These are phyloP conservation scores for Pleurotus platypus DNA, from an alignment of 768 basidiomycete genomes.

Conservation along the genomic window DNA sequence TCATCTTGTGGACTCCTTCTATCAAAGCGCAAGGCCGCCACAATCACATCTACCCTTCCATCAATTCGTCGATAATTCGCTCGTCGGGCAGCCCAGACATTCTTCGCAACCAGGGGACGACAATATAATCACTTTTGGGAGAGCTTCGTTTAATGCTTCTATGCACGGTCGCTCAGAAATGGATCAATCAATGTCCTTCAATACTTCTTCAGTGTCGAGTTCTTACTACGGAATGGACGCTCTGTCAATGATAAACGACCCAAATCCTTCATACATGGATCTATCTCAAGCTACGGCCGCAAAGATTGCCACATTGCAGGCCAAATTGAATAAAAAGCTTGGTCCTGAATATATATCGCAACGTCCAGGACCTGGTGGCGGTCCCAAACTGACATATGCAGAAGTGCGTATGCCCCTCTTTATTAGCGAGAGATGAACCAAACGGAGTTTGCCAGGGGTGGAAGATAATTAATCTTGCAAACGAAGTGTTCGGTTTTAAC, in stretches of 20 bases:
- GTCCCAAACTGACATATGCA: constrained; percentile 86
- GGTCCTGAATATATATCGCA: constrained; percentile 94
- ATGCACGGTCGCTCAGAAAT: constrained; percentile 38
- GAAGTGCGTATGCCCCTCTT: constrained; percentile 34
- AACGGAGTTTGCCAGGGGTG: constrained; percentile 50
- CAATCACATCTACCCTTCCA: constrained; percentile 1
- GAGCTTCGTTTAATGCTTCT: constrained; percentile 57
- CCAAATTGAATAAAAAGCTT: constrained; percentile 80
- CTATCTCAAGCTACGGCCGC: constrained; percentile 61
- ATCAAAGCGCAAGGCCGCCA: constrained; percentile 14
- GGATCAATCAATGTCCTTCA: constrained; percentile 24
- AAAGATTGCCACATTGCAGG: constrained; percentile 71
- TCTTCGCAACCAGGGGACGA: constrained; percentile 16
- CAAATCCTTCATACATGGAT: constrained; percentile 25
- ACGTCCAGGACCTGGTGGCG: constrained; percentile 83
- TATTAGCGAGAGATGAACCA: neutral
- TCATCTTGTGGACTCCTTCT: constrained; percentile 50
- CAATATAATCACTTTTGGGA: constrained; percentile 42
- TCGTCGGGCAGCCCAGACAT: constrained; percentile 10
- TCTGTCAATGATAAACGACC: constrained; percentile 8
- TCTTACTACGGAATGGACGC: constrained; percentile 16
- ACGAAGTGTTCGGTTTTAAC: constrained; percentile 98
- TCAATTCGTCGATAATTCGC: constrained; percentile 3
- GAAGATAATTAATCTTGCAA: constrained; percentile 97
- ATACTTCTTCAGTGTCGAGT: constrained; percentile 23